A percentile compares a stretch with the other conserved stretches of the same genome.
These are phyloP conservation scores for Candida awuae DNA, from an alignment of 805 yeast genomes.

Conservation along the genomic window DNA sequence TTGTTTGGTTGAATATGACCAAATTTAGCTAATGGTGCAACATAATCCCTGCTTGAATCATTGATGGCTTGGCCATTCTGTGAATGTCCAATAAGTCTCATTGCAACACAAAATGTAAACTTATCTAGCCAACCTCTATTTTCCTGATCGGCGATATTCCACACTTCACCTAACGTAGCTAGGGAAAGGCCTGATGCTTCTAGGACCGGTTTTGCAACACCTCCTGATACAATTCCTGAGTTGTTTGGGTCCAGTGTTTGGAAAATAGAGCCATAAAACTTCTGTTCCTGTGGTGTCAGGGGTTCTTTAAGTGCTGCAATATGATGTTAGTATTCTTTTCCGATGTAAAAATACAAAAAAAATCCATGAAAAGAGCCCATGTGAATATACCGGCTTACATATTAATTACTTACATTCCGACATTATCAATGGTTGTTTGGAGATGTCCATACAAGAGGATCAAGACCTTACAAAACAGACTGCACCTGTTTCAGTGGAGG, in stretches of 20 bases:
- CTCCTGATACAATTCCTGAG: conserved; percentile 82
- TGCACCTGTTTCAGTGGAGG: no score
- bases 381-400: no score
- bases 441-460: no score
- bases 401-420: conserved; percentile 1
- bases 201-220: conserved; percentile 70
- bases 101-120: conserved; percentile 73
- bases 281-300: conserved; percentile 69
- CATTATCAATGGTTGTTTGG: background rate
- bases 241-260: conserved; percentile 69
- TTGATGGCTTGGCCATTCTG: conserved; percentile 62
- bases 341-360: background rate
- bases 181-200: conserved; percentile 83
- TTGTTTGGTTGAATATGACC: conserved; percentile 29
- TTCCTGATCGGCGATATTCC: conserved; percentile 90
- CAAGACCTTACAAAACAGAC: no score
- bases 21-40: conserved; percentile 63
- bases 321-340: conserved; percentile 10
- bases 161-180: conserved; percentile 72
- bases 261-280: conserved; percentile 67
- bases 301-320: conserved; percentile 21
- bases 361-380: background rate
- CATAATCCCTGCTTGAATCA: conserved; percentile 39
- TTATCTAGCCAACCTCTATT: conserved; percentile 80
- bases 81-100: conserved; percentile 83